These are phyloP conservation scores for Deakozyma indianensis DNA, from an alignment of 805 yeast species.

Conservation along the genomic window DNA sequence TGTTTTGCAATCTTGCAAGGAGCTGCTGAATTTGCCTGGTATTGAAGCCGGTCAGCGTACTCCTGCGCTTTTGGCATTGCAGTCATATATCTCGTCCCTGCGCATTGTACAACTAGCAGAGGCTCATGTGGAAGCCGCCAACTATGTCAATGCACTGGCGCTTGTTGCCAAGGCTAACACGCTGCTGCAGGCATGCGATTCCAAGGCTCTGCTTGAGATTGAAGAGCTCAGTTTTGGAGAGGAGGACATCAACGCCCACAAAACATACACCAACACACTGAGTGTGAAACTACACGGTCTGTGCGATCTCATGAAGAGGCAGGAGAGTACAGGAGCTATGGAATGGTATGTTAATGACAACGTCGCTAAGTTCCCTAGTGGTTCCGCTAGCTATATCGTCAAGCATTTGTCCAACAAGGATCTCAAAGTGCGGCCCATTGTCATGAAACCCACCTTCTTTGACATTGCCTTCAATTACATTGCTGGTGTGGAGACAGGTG, in stretches of 20 bases:
- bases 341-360: slow-evolving; percentile 30
- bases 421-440: slow-evolving; percentile 39
- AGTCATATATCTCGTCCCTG: slow-evolving; percentile 30
- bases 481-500: slow-evolving; percentile 26
- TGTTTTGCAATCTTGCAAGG: slow-evolving; percentile 37
- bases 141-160: slow-evolving; percentile 20
- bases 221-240: slow-evolving; percentile 1
- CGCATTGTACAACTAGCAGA: slow-evolving; percentile 31
- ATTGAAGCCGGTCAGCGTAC: slow-evolving; percentile 67
- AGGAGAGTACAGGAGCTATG: slow-evolving; percentile 5
- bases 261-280: background rate
- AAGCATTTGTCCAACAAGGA: slow-evolving; percentile 19
- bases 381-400: slow-evolving; percentile 14
- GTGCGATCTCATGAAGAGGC: slow-evolving; percentile 22
- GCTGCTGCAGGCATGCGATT: slow-evolving; percentile 4
- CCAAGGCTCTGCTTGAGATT: background rate
- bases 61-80: slow-evolving; percentile 37
- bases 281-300: slow-evolving; percentile 16
- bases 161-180: slow-evolving; percentile 11
- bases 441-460: slow-evolving; percentile 78
- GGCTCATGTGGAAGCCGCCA: slow-evolving; percentile 18
- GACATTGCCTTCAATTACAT: slow-evolving; percentile 83
- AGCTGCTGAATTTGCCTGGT: slow-evolving; percentile 76
- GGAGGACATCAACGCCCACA: slow-evolving; percentile 3
- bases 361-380: slow-evolving; percentile 26